Conservation (phyloP, 2,329 filamentous ascomycete species). For the Stagonosporopsis chrysanthemi region DNA sequence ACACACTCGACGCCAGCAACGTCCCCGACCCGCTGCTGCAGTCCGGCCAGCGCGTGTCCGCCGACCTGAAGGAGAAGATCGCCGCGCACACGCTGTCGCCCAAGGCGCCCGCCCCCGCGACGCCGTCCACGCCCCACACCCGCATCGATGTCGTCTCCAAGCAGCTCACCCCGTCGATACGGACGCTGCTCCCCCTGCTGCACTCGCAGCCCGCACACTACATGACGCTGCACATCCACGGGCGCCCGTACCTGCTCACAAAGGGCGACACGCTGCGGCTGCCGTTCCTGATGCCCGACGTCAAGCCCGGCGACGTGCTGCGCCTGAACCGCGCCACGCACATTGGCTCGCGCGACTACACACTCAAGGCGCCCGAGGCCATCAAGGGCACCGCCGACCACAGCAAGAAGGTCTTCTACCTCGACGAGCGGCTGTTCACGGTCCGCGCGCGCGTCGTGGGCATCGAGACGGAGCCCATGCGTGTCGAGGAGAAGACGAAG, state of each 20-base stretch:
- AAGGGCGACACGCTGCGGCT: conserved; percentile 58
- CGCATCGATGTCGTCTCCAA: conserved; percentile 37
- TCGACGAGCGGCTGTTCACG: conserved; percentile 84
- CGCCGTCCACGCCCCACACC: conserved; percentile 29
- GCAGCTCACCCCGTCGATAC: conserved; percentile 63
- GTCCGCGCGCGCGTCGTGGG: conserved; percentile 87
- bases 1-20: conserved; percentile 48
- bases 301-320: conserved; percentile 79
- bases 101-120: conserved; percentile 22
- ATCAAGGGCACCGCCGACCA: conserved; percentile 42
- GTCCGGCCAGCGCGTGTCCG: conserved; percentile 52
- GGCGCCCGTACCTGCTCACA: conserved; percentile 79
- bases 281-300: conserved; percentile 59
- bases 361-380: conserved; percentile 67
- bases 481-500: conserved; percentile 66
- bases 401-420: conserved; percentile 59
- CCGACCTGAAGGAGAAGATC: conserved; percentile 35
- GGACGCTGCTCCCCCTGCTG: conserved; percentile 72
- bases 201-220: conserved; percentile 78
- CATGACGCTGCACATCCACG: conserved; percentile 81
- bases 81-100: conserved; percentile 25
- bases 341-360: conserved; percentile 88
- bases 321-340: conserved; percentile 84
- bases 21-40: conserved; percentile 56
- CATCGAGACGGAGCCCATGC: conserved; percentile 73